Conservation (phyloP, 768 basidiomycete species). For the Agaricus sinodeliciosus region DNA sequence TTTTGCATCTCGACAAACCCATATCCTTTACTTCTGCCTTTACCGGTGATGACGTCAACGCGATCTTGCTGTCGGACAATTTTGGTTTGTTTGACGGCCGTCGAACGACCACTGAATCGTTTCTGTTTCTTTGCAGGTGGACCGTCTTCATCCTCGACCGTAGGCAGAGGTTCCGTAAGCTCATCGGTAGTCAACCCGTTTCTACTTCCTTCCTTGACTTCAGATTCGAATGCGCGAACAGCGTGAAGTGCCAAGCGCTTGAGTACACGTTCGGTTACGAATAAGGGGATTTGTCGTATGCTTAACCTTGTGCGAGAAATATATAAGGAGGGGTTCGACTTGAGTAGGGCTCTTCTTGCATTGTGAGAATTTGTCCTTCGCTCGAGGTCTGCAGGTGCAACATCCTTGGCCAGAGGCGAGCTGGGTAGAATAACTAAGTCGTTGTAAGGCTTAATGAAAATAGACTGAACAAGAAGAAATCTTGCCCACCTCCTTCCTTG, state of each 20-base stretch:
- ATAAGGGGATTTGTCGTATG: conserved; percentile 87
- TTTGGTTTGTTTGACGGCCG: conserved; percentile 79
- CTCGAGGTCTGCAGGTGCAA: conserved; percentile 75
- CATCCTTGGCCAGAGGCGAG: conserved; percentile 65
- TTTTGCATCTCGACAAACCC: conserved; percentile 89
- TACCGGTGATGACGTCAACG: conserved; percentile 82
- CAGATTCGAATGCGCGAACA: conserved; percentile 68
- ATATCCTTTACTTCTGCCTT: conserved; percentile 88
- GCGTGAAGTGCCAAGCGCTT: conserved; percentile 85
- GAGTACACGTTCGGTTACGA: conserved; percentile 83
- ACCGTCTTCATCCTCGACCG: conserved; percentile 17
- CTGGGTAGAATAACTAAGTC: conserved; percentile 82
- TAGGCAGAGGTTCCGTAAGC: conserved; percentile 35
- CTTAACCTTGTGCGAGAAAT: conserved; percentile 93
- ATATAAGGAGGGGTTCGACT: conserved; percentile 89
- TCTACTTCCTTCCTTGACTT: conserved; percentile 60
- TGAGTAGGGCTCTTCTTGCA: conserved; percentile 74
- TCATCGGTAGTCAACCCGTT: conserved; percentile 69
- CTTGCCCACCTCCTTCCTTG: conserved; percentile 81
- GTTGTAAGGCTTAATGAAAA: not conserved
- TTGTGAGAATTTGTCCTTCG: conserved; percentile 82
- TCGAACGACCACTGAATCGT: conserved; percentile 23
- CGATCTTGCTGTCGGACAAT: conserved; percentile 86
- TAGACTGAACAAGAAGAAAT: not conserved
- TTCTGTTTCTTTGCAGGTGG: conserved; percentile 14